Evolutionary conservation across 1,139 yeast genomes (phyloP).

Genomic region (Geotrichum citri-aurantii): DNA sequence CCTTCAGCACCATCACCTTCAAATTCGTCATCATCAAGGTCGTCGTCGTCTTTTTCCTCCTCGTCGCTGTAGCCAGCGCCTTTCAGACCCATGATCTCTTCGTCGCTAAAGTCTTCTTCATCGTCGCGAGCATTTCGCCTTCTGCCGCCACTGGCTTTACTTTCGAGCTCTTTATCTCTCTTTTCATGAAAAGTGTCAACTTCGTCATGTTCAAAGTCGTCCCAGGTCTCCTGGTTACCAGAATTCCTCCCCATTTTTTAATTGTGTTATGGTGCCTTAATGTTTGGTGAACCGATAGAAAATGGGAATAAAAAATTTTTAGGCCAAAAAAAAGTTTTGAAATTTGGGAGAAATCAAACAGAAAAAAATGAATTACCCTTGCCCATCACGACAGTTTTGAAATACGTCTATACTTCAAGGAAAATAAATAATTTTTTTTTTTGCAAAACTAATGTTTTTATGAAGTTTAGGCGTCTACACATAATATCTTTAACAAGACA

Average conservation of each 20-base stretch:
- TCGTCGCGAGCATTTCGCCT: constrained; percentile 22
- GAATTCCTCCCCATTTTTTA: constrained; percentile 16
- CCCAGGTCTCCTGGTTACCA: constrained; percentile 14
- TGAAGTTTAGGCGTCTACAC: too few species aligned
- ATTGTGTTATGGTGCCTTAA: background rate
- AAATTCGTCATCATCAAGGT: constrained; percentile 29
- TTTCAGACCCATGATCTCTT: constrained; percentile 44
- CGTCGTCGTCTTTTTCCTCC: constrained; percentile 31
- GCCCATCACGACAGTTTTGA: background rate
- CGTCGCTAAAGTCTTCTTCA: constrained; percentile 45
- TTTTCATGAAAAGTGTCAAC: constrained; percentile 17
- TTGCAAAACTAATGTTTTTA: too few species aligned
- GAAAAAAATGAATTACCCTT: background rate
- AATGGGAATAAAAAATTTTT: background rate
- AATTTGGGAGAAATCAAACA: constrained; percentile 2
- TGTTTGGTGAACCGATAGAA: background rate
- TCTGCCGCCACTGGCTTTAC: constrained; percentile 12
- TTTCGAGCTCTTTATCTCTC: constrained; percentile 9
- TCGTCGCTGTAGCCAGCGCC: constrained; percentile 24
- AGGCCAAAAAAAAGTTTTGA: background rate
- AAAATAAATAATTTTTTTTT: too few species aligned
- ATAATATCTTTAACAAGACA: background rate
- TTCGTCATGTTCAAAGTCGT: constrained; percentile 18
- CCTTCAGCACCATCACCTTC: constrained; percentile 28
- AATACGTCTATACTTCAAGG: background rate